These are phyloP conservation scores for Lycium ferocissimum DNA, from an alignment of 257 asterid species.

Conservation along the genomic window DNA sequence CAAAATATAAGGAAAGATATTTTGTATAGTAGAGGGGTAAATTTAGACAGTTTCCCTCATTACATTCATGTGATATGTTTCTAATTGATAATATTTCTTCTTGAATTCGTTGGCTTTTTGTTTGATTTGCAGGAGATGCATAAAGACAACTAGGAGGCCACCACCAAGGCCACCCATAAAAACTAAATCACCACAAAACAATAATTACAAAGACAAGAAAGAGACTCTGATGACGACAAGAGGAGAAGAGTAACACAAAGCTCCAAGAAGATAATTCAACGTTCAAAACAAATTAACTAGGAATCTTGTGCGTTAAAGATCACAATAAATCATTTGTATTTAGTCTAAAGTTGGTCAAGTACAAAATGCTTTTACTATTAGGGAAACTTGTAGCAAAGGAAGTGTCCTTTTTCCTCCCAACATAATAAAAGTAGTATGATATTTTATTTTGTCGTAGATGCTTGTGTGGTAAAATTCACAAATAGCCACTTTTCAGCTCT, in stretches of 20 bases:
- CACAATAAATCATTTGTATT: neutral
- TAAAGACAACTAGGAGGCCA: neutral
- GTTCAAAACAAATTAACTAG: neutral
- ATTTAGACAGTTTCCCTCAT: neutral
- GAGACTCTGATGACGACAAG: neutral
- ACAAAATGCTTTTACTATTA: neutral
- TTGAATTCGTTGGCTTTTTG: neutral
- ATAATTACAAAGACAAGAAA: neutral
- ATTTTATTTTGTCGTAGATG: neutral
- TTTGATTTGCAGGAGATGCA: slow-evolving; percentile 22
- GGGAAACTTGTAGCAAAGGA: neutral
- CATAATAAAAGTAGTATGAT: neutral
- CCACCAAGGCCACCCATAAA: slow-evolving; percentile 18
- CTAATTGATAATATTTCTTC: neutral
- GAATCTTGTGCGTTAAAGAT: neutral
- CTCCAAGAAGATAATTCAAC: slow-evolving; percentile 17
- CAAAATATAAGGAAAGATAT: neutral
- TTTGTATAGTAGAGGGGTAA: neutral
- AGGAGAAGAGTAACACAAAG: neutral
- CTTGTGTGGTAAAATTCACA: neutral
- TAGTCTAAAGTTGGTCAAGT: neutral
- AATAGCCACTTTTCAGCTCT: neutral
- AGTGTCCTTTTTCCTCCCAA: neutral
- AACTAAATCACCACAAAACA: slow-evolving; percentile 26
- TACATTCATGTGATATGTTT: neutral